Conservation (phyloP, 2,329 filamentous ascomycete species). For the Diaporthe australafricana region DNA sequence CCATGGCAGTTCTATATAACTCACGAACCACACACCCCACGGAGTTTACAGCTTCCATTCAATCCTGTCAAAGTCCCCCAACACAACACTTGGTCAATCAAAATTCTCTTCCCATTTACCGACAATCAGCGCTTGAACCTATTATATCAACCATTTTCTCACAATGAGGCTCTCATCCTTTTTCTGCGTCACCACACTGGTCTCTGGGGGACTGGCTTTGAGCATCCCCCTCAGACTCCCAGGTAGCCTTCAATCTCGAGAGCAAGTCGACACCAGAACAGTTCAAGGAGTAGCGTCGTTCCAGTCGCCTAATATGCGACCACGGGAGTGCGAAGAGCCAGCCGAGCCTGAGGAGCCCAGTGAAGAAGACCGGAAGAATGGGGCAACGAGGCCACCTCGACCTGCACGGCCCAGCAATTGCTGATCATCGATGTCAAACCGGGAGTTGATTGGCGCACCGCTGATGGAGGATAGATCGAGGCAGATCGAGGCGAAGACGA, state of each 20-base stretch:
- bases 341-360: slow-evolving; percentile 7
- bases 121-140: too few relatives aligned
- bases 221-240: background rate
- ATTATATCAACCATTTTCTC: too few relatives aligned
- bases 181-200: background rate
- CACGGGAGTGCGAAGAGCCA: slow-evolving; percentile 18
- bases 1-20: slow-evolving; percentile 1
- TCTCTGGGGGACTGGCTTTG: background rate
- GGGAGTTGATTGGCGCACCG: too few relatives aligned
- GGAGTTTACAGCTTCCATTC: rapidly evolving
- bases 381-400: background rate
- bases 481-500: background rate
- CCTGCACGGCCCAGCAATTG: slow-evolving; percentile 3
- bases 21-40: too few relatives aligned
- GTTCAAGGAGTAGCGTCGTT: background rate
- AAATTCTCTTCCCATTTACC: background rate
- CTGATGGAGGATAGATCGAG: background rate
- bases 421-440: background rate
- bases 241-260: background rate
- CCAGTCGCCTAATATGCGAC: background rate
- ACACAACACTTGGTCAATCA: background rate
- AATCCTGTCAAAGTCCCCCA: too few relatives aligned
- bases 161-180: background rate
- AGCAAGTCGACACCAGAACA: background rate
- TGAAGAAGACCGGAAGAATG: slow-evolving; percentile 1